phyloP scores from a whole-genome alignment of 331 rosid genomes.

The Pyrus hybrid region DNA sequence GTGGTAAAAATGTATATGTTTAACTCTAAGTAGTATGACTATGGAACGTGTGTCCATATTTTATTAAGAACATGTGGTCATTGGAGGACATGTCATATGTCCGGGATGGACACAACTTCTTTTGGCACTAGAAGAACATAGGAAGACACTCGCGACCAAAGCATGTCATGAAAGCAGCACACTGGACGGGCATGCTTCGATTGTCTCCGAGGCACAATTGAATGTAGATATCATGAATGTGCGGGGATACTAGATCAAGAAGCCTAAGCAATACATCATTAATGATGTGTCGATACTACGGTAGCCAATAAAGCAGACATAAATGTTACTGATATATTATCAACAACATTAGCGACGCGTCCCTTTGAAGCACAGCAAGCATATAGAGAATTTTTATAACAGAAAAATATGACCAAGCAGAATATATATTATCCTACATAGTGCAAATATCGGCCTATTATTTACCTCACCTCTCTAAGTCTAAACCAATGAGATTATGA shows the following conservation, averaged over 20 bases:
- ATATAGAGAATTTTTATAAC: neutral
- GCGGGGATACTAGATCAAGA: neutral
- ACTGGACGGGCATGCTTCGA: neutral
- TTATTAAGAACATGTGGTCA: too few species aligned
- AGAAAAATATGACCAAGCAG: neutral
- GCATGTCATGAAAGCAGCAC: conserved; percentile 9
- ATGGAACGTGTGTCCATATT: too few species aligned
- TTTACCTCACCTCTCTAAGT: too few species aligned
- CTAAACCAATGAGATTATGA: too few species aligned
- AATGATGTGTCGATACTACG: neutral
- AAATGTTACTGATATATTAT: too few species aligned
- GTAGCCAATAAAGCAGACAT: too few species aligned
- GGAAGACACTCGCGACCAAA: neutral
- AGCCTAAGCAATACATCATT: neutral
- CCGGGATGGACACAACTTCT: neutral
- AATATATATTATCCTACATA: neutral
- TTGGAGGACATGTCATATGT: neutral
- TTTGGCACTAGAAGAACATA: neutral
- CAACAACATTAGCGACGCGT: too few species aligned
- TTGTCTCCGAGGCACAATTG: conserved; percentile 4
- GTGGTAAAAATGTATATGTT: too few species aligned
- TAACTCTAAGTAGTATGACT: too few species aligned
- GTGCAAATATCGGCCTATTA: too few species aligned
- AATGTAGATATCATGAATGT: neutral
- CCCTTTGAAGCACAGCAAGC: neutral